Conservation (phyloP, 768 basidiomycete genomes). For the Dentipellis sp. region DNA sequence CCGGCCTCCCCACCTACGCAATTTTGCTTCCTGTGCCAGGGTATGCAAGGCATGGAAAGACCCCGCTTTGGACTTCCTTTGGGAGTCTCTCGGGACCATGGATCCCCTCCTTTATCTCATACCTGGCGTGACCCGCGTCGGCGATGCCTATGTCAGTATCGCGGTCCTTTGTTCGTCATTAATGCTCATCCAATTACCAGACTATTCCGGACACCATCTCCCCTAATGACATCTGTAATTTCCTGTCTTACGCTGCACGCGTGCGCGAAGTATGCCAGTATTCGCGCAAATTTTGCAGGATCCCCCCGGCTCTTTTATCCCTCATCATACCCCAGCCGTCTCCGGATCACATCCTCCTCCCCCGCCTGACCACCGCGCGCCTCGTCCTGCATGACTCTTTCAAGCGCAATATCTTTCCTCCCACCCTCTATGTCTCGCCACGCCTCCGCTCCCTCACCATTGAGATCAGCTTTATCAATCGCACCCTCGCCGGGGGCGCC, state of each 20-base stretch:
- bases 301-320: background rate
- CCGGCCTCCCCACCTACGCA: conserved; percentile 2
- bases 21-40: conserved; percentile 11
- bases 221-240: conserved; percentile 2
- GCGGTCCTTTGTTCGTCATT: background rate
- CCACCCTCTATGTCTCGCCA: conserved; percentile 10
- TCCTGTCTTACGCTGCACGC: conserved; percentile 12
- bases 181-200: background rate
- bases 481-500: background rate
- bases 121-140: conserved; percentile 4
- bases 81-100: conserved; percentile 11
- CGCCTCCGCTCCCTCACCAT: conserved; percentile 4
- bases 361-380: conserved; percentile 8
- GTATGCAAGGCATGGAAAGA: conserved; percentile 16
- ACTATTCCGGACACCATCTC: background rate
- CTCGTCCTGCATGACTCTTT: conserved; percentile 7
- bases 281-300: conserved; percentile 1
- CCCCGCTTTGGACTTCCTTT: conserved; percentile 13
- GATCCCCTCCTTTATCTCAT: conserved; percentile 13
- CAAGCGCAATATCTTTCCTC: conserved; percentile 4
- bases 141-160: background rate
- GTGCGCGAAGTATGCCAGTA: conserved; percentile 11
- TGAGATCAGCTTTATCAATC: conserved; percentile 11
- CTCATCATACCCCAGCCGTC: background rate
- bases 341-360: background rate